phyloP scores from a whole-genome alignment of 495 filamentous ascomycete genomes.

The Paragyromitra xinjiangensis region DNA sequence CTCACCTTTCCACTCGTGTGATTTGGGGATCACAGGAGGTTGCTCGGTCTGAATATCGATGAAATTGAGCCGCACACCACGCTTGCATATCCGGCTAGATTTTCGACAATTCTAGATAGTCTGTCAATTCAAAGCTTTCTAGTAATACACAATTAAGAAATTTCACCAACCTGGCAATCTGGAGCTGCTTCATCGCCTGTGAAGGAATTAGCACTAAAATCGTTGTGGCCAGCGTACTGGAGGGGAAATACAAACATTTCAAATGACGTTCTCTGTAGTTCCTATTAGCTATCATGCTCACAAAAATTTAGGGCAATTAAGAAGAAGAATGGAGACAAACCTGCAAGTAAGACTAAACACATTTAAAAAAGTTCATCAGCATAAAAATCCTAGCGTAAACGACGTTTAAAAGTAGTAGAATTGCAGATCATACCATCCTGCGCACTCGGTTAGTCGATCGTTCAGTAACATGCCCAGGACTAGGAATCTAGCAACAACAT shows the following conservation, averaged over 20 bases:
- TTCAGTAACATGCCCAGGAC: slow-evolving; percentile 13
- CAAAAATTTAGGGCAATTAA: slow-evolving; percentile 19
- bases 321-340: slow-evolving; percentile 35
- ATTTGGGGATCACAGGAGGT: slow-evolving; percentile 71
- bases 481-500: neutral
- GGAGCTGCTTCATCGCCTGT: slow-evolving; percentile 82
- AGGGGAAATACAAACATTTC: slow-evolving; percentile 64
- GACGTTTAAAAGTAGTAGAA: slow-evolving; percentile 23
- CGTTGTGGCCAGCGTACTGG: slow-evolving; percentile 23
- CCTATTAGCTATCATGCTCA: slow-evolving; percentile 37
- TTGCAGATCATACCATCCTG: slow-evolving; percentile 56
- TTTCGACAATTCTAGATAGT: slow-evolving; percentile 79
- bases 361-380: slow-evolving; percentile 40
- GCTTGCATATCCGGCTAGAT: slow-evolving; percentile 82
- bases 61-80: slow-evolving; percentile 90
- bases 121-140: slow-evolving; percentile 16
- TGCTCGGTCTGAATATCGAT: slow-evolving; percentile 80
- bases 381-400: slow-evolving; percentile 34
- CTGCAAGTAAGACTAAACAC: slow-evolving; percentile 55
- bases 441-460: slow-evolving; percentile 46
- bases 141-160: neutral
- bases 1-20: slow-evolving; percentile 73
- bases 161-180: slow-evolving; percentile 65
- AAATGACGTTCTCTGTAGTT: slow-evolving; percentile 63
- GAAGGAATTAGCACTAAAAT: slow-evolving; percentile 50